Evolutionary conservation across 371 early-diverging fungal species (phyloP), one percentile per base, ranked within the genome.

Genomic region (Rhizopus stolonifer): DNA sequence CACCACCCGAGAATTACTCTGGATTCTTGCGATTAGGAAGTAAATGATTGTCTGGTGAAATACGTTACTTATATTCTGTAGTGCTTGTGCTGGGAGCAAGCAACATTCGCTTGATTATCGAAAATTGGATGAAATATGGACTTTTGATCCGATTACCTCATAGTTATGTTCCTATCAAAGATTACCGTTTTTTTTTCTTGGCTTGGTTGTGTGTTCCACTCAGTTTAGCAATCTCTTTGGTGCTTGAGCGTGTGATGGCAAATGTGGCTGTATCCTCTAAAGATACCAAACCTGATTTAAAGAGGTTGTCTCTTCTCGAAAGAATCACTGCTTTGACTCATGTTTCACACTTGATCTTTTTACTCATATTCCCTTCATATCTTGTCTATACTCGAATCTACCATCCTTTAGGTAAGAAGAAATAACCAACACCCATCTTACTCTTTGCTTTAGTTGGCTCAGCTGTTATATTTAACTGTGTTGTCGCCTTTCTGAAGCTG

Each of bases 91-190:
- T 94, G 33, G 83, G 88, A 46, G 94, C 90, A 38, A 87, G 84
- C 63, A 90, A 90, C 55, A 67, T 92, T 42, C 87, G 94, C 8
- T 76, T 93, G 36, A 80, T 92, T 40, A 82, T 94, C 54, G 94
- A 94, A 54, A 94, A 94, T 67, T 90, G 83, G 73, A 61, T 84
- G 65, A 94, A 94, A 65, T 94, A 94, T 64, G 94, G 94, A 21
- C 74, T 92, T 17, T 74, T 94, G 21, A 76, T 94, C 52, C 75
- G 77, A 42, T 58, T 85, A 5, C 88, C 89, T 9, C 58, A 63
- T 31, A 74, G 77, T 48, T 65, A 71, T 57, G 72, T 72, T 48
- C 77, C 81, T 14, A 58, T 60, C 36, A 60, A 73, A 46, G 88
- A 89, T 61, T 86, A 80, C 67, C 61, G 70, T 29, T 60, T 72